Evolutionary conservation across 2,329 filamentous ascomycete genomes (phyloP).

Genomic region (Xylariomycetidae sp.): DNA sequence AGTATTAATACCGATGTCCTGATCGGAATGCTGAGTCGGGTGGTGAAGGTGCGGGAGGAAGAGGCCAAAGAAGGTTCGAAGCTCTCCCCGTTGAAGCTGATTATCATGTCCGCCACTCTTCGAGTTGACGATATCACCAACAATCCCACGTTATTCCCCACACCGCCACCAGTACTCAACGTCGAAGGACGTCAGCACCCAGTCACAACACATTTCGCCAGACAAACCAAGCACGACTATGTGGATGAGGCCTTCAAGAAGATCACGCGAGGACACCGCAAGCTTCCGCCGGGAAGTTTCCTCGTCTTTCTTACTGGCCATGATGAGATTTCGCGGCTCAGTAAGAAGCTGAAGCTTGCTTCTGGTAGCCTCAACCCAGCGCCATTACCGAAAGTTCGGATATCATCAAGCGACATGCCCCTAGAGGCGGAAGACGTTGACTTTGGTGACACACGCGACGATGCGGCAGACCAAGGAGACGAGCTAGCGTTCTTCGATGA

Average conservation of each 20-base stretch:
- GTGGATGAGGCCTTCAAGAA: slow-evolving; percentile 86
- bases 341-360: slow-evolving; percentile 66
- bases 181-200: slow-evolving; percentile 88
- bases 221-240: slow-evolving; percentile 79
- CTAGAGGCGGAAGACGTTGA: slow-evolving; percentile 85
- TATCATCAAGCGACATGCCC: slow-evolving; percentile 71
- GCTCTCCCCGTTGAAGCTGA: slow-evolving; percentile 75
- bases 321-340: slow-evolving; percentile 81
- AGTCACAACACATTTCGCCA: slow-evolving; percentile 83
- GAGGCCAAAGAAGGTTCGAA: slow-evolving; percentile 66
- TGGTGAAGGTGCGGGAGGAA: slow-evolving; percentile 75
- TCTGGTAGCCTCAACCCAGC: slow-evolving; percentile 53
- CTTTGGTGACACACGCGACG: slow-evolving; percentile 65
- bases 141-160: slow-evolving; percentile 73
- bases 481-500: slow-evolving; percentile 43
- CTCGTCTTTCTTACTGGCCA: slow-evolving; percentile 93
- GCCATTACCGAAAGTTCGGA: slow-evolving; percentile 61
- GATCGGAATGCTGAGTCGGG: slow-evolving; percentile 93
- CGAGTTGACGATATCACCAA: slow-evolving; percentile 85
- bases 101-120: slow-evolving; percentile 97
- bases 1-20: slow-evolving; percentile 97
- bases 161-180: slow-evolving; percentile 75
- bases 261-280: slow-evolving; percentile 78
- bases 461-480: slow-evolving; percentile 55
- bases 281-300: slow-evolving; percentile 84